Evolutionary conservation across 352 stramenopile genomes (phyloP).

Genomic region (Phytophthora pini): DNA sequence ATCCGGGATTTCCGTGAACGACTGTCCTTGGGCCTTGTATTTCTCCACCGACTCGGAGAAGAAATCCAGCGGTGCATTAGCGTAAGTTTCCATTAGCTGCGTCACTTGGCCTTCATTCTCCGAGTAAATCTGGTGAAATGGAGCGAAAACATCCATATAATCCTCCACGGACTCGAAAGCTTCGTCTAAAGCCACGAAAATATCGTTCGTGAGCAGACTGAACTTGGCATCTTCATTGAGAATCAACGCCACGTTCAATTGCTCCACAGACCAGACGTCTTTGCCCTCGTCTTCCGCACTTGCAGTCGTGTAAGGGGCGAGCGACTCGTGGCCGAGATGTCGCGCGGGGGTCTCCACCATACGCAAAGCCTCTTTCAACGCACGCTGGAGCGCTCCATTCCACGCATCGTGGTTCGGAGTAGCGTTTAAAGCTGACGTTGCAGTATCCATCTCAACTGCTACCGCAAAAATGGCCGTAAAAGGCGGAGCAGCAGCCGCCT

Average conservation of each 20-base stretch:
- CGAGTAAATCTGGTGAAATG: conserved; percentile 86
- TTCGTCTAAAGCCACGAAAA: conserved; percentile 84
- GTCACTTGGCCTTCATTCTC: conserved; percentile 86
- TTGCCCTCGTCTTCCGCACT: conserved; percentile 88
- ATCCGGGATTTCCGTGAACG: conserved; percentile 88
- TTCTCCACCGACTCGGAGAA: conserved; percentile 87
- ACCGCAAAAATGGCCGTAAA: conserved; percentile 73
- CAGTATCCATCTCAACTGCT: conserved; percentile 69
- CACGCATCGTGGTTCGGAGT: conserved; percentile 73
- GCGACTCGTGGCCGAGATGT: conserved; percentile 80
- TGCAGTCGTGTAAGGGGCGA: conserved; percentile 80
- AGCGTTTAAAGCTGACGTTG: conserved; percentile 47
- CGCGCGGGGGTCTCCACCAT: conserved; percentile 90
- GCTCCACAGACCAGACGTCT: conserved; percentile 77
- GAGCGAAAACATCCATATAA: conserved; percentile 91
- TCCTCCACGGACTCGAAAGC: conserved; percentile 84
- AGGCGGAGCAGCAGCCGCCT: conserved; percentile 23
- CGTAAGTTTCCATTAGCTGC: conserved; percentile 71
- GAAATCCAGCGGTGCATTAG: conserved; percentile 73
- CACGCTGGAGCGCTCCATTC: conserved; percentile 69
- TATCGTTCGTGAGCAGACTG: conserved; percentile 84
- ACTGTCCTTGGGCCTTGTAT: conserved; percentile 77
- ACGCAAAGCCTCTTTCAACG: conserved; percentile 85
- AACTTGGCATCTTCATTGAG: conserved; percentile 87
- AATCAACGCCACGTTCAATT: conserved; percentile 82